Conservation (phyloP, 139 green algal species). For the Tetratostichococcus sp. region DNA sequence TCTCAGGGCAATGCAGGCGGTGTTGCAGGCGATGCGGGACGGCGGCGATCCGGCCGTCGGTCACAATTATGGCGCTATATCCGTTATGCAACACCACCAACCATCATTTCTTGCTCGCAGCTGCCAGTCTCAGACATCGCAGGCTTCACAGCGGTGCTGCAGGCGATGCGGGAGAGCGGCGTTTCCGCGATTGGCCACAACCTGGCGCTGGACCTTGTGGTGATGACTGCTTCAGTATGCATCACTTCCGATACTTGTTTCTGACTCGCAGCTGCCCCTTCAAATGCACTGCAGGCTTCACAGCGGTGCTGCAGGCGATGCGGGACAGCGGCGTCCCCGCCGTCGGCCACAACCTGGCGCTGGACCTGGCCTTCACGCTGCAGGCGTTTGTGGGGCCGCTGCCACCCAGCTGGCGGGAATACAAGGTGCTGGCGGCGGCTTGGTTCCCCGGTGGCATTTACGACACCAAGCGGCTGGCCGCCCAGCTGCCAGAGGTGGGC, state of each 20-base stretch:
- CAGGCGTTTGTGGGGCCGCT: conserved; percentile 44
- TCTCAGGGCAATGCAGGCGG: no score
- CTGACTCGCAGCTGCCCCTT: not conserved
- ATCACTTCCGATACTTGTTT: no score
- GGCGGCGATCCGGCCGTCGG: conserved; percentile 46
- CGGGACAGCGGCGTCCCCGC: conserved; percentile 41
- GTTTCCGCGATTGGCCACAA: conserved; percentile 66
- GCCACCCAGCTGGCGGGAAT: conserved; percentile 49
- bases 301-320: conserved; percentile 54
- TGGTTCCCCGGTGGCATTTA: conserved; percentile 68
- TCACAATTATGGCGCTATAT: conserved; percentile 66
- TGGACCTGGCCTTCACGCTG: conserved; percentile 65
- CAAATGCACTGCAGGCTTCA: conserved; percentile 31
- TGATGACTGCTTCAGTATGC: no score
- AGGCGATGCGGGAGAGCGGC: conserved; percentile 43
- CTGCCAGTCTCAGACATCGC: not conserved
- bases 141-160: conserved; percentile 49
- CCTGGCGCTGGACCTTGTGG: conserved; percentile 56
- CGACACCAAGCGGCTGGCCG: conserved; percentile 65
- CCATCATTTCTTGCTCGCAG: no score
- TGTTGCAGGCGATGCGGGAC: conserved; percentile 56
- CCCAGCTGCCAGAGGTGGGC: conserved; percentile 17
- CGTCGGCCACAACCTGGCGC: conserved; percentile 60
- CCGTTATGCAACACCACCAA: no score
- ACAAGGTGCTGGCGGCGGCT: conserved; percentile 36